Conservation (phyloP, 257 asterid genomes). For the Mentha longifolia region DNA sequence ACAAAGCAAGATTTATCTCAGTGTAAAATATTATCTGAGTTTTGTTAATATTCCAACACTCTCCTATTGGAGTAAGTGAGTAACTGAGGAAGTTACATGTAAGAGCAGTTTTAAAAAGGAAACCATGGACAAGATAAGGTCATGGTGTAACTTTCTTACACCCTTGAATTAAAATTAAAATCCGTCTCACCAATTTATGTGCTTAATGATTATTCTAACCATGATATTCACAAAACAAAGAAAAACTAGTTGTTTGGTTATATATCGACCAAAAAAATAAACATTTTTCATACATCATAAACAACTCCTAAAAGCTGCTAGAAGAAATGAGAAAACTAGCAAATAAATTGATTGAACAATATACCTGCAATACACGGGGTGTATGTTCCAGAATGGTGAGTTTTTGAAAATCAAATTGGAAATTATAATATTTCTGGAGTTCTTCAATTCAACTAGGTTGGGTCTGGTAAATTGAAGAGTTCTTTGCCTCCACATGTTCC, state of each 20-base stretch:
- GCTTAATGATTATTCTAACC: background rate
- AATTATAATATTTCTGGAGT: slow-evolving; percentile 56
- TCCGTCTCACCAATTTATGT: background rate
- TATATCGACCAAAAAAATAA: background rate
- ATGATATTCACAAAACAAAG: slow-evolving; percentile 7
- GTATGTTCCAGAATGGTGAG: slow-evolving; percentile 77
- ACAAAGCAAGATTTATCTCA: background rate
- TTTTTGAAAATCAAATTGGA: slow-evolving; percentile 57
- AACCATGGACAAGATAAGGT: background rate
- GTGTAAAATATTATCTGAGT: background rate
- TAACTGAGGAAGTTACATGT: background rate
- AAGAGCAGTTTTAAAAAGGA: background rate
- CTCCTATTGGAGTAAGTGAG: background rate
- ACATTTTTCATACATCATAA: background rate
- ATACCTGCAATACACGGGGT: slow-evolving; percentile 80
- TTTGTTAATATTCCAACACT: slow-evolving; percentile 3
- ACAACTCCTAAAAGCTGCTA: background rate
- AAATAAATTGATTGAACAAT: background rate
- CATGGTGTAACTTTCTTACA: background rate
- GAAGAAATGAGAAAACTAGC: background rate
- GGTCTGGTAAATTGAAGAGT: slow-evolving; percentile 68
- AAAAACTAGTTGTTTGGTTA: background rate
- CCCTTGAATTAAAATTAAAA: slow-evolving; percentile 3
- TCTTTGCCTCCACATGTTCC: slow-evolving; percentile 73
- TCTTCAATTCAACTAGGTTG: slow-evolving; percentile 54